Percentiles rank a stretch among this genome's conserved stretches.
These are phyloP conservation scores for Chrysosporium keratinophilum DNA, from an alignment of 2,329 filamentous ascomycete species.

Conservation along the genomic window DNA sequence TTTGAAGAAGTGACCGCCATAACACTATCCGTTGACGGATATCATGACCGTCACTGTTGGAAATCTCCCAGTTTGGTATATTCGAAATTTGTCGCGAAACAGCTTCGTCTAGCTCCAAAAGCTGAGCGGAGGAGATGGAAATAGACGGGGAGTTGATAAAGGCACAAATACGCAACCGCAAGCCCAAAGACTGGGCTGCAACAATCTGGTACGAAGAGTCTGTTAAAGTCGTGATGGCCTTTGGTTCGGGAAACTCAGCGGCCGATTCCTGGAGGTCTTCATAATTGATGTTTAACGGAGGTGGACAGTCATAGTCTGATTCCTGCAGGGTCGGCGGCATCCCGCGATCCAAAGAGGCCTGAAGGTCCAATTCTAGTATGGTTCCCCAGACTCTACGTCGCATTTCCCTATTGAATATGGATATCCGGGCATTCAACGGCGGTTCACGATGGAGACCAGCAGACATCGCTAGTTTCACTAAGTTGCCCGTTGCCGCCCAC, in stretches of 20 bases:
- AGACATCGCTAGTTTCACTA: slow-evolving; percentile 44
- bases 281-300: slow-evolving; percentile 44
- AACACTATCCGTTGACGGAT: slow-evolving; percentile 27
- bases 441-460: slow-evolving; percentile 43
- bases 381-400: slow-evolving; percentile 49
- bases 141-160: slow-evolving; percentile 20
- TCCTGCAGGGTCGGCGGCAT: slow-evolving; percentile 40
- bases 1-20: slow-evolving; percentile 28
- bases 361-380: slow-evolving; percentile 47
- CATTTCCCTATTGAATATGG: slow-evolving; percentile 36
- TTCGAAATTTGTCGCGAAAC: slow-evolving; percentile 27
- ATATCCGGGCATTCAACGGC: slow-evolving; percentile 25
- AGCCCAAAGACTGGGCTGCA: slow-evolving; percentile 21
- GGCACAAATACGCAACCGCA: slow-evolving; percentile 19
- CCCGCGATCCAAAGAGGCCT: slow-evolving; percentile 46
- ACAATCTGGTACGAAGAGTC: slow-evolving; percentile 30
- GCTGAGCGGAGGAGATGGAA: slow-evolving; percentile 28
- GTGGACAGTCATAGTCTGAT: slow-evolving; percentile 39
- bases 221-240: slow-evolving; percentile 27
- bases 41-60: slow-evolving; percentile 19
- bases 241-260: slow-evolving; percentile 24
- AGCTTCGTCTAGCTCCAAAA: slow-evolving; percentile 32
- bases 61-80: slow-evolving; percentile 26
- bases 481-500: slow-evolving; percentile 43
- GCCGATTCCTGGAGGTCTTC: slow-evolving; percentile 36